phyloP scores from a whole-genome alignment of 768 basidiomycete genomes.

The Boletus tylopilopsis region DNA sequence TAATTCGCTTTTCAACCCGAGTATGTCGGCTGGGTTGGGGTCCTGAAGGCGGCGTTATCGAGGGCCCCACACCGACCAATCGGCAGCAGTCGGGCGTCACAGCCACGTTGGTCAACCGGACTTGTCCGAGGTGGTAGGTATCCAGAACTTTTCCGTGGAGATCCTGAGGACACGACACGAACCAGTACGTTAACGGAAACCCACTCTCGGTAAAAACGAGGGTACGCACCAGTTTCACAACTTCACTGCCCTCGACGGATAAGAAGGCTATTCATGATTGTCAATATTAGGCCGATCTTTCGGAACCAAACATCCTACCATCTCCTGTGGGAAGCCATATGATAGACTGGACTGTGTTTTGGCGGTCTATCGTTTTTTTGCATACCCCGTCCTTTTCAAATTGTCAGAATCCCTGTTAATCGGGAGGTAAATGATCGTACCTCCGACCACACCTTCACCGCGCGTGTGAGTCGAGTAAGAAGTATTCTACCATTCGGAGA shows the following conservation, averaged over 20 bases:
- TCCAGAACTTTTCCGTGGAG: slow-evolving; percentile 43
- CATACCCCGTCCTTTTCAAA: slow-evolving; percentile 45
- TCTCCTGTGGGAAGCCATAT: slow-evolving; percentile 49
- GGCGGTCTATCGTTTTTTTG: slow-evolving; percentile 46
- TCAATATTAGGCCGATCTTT: slow-evolving; percentile 10
- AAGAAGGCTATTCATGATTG: slow-evolving; percentile 40
- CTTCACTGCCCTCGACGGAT: slow-evolving; percentile 47
- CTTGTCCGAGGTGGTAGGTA: slow-evolving; percentile 40
- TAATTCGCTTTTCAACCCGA: slow-evolving; percentile 50
- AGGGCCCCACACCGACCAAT: slow-evolving; percentile 47
- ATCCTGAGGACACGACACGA: slow-evolving; percentile 31
- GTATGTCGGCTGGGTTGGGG: slow-evolving; percentile 46
- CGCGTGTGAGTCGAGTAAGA: slow-evolving; percentile 46
- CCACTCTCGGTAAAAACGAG: slow-evolving; percentile 2
- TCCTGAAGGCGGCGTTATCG: slow-evolving; percentile 39
- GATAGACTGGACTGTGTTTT: slow-evolving; percentile 45
- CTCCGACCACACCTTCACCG: slow-evolving; percentile 52
- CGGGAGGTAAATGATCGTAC: slow-evolving; percentile 25
- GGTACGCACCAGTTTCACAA: slow-evolving; percentile 41
- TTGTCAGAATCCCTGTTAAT: slow-evolving; percentile 5
- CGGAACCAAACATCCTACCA: slow-evolving; percentile 28
- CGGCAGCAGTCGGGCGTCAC: slow-evolving; percentile 45
- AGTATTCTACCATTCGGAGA: slow-evolving; percentile 44
- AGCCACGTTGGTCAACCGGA: slow-evolving; percentile 47
- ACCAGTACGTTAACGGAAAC: slow-evolving; percentile 15